Conservation (phyloP, 768 basidiomycete species). For the Boletus speciosus region DNA sequence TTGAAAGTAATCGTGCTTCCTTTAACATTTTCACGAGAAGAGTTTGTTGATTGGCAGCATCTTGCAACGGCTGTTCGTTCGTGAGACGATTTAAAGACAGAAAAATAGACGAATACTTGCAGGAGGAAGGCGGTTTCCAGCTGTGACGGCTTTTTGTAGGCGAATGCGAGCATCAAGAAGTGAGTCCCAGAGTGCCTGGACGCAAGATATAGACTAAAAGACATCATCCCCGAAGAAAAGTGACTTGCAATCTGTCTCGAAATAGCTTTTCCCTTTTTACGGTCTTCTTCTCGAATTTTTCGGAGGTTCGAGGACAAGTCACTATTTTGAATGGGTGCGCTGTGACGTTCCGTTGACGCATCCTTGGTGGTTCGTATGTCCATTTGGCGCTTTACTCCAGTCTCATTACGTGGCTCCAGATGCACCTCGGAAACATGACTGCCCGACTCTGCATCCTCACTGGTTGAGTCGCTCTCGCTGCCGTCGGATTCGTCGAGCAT, state of each 20-base stretch:
- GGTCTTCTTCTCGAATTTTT: constrained; percentile 63
- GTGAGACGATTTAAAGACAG: constrained; percentile 12
- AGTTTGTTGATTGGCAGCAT: constrained; percentile 32
- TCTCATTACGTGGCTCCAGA: constrained; percentile 10
- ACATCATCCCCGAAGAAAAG: constrained; percentile 8
- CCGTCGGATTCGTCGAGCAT: constrained; percentile 39
- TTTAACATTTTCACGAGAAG: constrained; percentile 52
- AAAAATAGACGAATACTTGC: constrained; percentile 38
- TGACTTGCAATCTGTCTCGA: constrained; percentile 73
- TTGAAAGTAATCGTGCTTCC: constrained; percentile 58
- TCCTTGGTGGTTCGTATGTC: constrained; percentile 8
- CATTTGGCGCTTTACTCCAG: constrained; percentile 9
- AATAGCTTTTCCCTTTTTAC: constrained; percentile 80
- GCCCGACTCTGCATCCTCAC: constrained; percentile 18
- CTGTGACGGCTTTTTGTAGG: constrained; percentile 72
- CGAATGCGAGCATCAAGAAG: constrained; percentile 90
- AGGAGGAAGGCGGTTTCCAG: constrained; percentile 62
- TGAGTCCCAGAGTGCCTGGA: constrained; percentile 78
- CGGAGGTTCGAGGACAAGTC: constrained; percentile 53
- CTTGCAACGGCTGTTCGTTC: constrained; percentile 31
- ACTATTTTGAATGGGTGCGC: constrained; percentile 18
- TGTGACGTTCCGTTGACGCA: constrained; percentile 10
- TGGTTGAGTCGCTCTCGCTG: constrained; percentile 4
- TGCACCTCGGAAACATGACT: constrained; percentile 18
- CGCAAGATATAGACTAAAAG: constrained; percentile 3